Percentiles rank a stretch among this genome's conserved stretches.
Conservation (phyloP, 2,329 filamentous ascomycete genomes). For the Nannizziopsis arthrosporioides region DNA sequence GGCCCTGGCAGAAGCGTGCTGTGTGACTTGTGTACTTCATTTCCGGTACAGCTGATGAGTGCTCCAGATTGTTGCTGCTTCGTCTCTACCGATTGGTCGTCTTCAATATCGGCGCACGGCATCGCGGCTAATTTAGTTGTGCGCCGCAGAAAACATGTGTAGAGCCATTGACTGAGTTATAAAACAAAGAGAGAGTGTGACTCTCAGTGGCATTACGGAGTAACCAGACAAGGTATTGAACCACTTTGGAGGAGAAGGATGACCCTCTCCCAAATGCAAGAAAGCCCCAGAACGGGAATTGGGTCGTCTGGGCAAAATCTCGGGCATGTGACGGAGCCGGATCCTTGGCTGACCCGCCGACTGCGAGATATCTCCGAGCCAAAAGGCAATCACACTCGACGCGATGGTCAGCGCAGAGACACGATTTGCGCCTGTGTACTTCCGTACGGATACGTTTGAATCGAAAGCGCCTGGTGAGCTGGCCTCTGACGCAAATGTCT, state of each 20-base stretch:
- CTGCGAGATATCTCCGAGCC: background rate
- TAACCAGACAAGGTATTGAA: background rate
- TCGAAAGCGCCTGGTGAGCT: too few species aligned
- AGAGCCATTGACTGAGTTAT: slow-evolving; percentile 3
- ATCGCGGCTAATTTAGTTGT: background rate
- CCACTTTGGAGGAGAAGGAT: background rate
- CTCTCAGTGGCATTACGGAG: background rate
- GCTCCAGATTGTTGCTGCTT: background rate
- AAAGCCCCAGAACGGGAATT: background rate
- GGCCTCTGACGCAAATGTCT: too few species aligned
- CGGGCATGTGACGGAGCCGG: slow-evolving; percentile 2
- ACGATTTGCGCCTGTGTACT: too few species aligned
- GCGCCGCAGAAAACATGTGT: background rate
- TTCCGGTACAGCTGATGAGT: background rate
- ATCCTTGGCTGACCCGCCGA: background rate
- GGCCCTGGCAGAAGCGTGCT: slow-evolving; percentile 33
- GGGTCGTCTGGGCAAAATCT: background rate
- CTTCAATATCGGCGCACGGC: background rate
- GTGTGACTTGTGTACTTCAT: background rate
- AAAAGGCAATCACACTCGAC: too few species aligned
- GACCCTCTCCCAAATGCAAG: background rate
- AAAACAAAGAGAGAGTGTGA: background rate
- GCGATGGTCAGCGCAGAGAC: too few species aligned
- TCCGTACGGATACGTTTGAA: too few species aligned
- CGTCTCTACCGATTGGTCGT: background rate